Percentiles rank a stretch among this genome's conserved stretches.
phyloP scores from a whole-genome alignment of 2,329 filamentous ascomycete genomes.

The Lasiodiplodia sp. region DNA sequence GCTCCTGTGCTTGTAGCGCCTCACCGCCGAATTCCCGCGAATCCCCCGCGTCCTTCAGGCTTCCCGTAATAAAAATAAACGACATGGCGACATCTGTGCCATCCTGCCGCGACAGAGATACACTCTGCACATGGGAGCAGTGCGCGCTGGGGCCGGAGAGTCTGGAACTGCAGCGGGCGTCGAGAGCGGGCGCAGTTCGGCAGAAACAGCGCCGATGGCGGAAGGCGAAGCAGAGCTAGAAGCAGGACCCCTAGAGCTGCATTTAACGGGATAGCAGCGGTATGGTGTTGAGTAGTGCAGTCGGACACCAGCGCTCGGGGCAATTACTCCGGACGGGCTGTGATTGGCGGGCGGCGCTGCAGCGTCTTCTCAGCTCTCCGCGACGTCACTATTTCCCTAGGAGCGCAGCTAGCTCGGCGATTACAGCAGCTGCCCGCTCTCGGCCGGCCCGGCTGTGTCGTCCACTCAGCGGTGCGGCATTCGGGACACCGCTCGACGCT shows the following conservation, averaged over 20 bases:
- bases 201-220: too few species aligned
- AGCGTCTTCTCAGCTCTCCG: neutral
- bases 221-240: neutral
- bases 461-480: slow-evolving; percentile 21
- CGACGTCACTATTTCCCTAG: slow-evolving; percentile 7
- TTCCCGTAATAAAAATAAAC: slow-evolving; percentile 7
- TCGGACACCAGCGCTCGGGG: slow-evolving; percentile 18
- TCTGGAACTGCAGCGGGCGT: neutral
- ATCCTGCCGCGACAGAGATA: neutral
- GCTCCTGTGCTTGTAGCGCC: slow-evolving; percentile 7
- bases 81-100: neutral
- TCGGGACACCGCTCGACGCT: slow-evolving; percentile 19
- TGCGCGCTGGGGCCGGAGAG: neutral
- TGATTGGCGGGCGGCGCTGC: slow-evolving; percentile 14
- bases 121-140: neutral
- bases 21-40: slow-evolving; percentile 22
- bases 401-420: slow-evolving; percentile 14
- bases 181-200: neutral
- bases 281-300: slow-evolving; percentile 22
- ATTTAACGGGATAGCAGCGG: neutral
- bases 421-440: slow-evolving; percentile 10
- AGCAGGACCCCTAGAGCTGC: neutral
- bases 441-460: neutral
- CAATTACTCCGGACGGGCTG: slow-evolving; percentile 12
- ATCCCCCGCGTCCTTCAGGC: slow-evolving; percentile 16